Conservation (phyloP, 2,329 filamentous ascomycete species). For the Aspergillus sp. region DNA sequence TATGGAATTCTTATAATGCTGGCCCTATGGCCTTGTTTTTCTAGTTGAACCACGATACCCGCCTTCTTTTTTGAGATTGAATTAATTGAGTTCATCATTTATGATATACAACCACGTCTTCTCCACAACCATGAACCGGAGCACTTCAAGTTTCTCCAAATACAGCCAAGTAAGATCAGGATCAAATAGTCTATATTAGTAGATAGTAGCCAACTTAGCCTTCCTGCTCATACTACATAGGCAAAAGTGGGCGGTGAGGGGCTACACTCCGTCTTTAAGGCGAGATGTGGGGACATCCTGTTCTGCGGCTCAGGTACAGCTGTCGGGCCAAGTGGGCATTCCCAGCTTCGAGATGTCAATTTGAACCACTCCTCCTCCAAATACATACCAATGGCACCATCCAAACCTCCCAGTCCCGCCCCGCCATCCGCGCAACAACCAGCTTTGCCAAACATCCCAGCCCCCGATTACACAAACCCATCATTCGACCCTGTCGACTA, state of each 20-base stretch:
- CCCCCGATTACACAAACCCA: conserved; percentile 75
- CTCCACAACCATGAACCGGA: not conserved
- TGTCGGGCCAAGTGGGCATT: not conserved
- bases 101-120: not conserved
- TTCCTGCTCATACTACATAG: not conserved
- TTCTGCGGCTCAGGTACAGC: not conserved
- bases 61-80: conserved; percentile 27
- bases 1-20: conserved; percentile 22
- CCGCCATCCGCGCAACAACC: conserved; percentile 23
- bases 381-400: conserved; percentile 16
- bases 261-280: not conserved
- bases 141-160: not conserved
- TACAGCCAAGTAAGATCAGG: not conserved
- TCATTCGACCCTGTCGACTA: conserved; percentile 84
- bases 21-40: conserved; percentile 20
- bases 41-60: conserved; percentile 38
- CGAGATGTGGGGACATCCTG: not conserved
- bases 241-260: not conserved
- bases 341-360: conserved; percentile 4
- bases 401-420: conserved; percentile 31
- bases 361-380: not conserved
- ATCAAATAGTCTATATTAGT: not conserved
- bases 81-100: not conserved
- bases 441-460: conserved; percentile 37
- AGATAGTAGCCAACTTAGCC: not conserved